These are phyloP conservation scores for Cicer bijugum DNA, from an alignment of 306 rosid species.

Conservation along the genomic window DNA sequence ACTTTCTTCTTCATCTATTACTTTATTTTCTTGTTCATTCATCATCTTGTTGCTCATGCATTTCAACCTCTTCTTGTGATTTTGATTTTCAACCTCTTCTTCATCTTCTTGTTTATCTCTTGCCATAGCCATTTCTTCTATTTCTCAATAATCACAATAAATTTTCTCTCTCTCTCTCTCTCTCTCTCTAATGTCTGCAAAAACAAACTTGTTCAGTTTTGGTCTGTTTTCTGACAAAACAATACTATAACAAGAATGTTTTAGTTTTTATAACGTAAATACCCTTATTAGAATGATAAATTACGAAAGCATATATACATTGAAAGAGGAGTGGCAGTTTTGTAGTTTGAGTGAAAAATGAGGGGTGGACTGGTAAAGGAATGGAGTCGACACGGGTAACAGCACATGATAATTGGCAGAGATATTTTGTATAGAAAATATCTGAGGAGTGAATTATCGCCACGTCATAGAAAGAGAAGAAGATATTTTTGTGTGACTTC, in stretches of 20 bases:
- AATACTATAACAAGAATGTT: conserved; percentile 22
- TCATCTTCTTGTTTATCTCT: conserved; percentile 53
- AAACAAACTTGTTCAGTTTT: conserved; percentile 8
- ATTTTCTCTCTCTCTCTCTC: conserved; percentile 12
- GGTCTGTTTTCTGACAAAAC: conserved; percentile 16
- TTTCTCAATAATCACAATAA: background rate
- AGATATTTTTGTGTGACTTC: conserved; percentile 7
- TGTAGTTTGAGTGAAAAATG: background rate
- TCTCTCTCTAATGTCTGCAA: background rate
- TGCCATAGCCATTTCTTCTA: conserved; percentile 62
- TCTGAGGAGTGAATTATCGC: conserved; percentile 27
- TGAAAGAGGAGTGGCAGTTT: background rate
- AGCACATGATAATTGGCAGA: background rate
- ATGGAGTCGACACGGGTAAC: background rate
- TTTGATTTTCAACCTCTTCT: conserved; percentile 48
- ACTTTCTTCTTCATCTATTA: conserved; percentile 39
- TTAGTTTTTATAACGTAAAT: background rate
- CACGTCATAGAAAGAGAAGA: conserved; percentile 3
- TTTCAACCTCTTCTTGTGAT: conserved; percentile 69
- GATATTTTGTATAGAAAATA: conserved; percentile 33
- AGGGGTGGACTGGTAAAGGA: background rate
- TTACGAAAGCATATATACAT: background rate
- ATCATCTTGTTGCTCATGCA: conserved; percentile 46
- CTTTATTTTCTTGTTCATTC: conserved; percentile 6
- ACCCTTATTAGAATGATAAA: background rate